Evolutionary conservation across 108 stramenopile species (phyloP).

Genomic region (Skeletonema menzelii): DNA sequence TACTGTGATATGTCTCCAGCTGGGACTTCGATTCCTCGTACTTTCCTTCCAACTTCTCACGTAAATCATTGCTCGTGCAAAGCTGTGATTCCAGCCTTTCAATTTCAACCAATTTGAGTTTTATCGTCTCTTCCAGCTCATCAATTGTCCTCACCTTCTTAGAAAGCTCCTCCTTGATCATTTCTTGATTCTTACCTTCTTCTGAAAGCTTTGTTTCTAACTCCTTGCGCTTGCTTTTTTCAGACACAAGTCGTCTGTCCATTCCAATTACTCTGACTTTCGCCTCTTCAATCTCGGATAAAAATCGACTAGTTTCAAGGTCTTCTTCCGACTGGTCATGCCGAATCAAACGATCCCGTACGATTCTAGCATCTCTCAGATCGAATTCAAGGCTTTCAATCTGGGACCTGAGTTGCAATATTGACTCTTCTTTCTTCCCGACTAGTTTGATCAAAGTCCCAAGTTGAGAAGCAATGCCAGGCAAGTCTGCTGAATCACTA

Average conservation of each 20-base stretch:
- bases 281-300: constrained; percentile 20
- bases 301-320: constrained; percentile 1
- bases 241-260: neutral
- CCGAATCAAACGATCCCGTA: neutral
- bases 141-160: neutral
- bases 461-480: constrained; percentile 14
- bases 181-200: neutral
- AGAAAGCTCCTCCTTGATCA: constrained; percentile 3
- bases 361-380: neutral
- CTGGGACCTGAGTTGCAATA: constrained; percentile 3
- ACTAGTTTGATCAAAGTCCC: constrained; percentile 1
- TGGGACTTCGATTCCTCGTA: constrained; percentile 24
- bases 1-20: constrained; percentile 16
- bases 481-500: neutral
- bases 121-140: constrained; percentile 3
- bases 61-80: neutral
- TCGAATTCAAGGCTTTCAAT: neutral
- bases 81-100: constrained; percentile 1
- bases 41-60: constrained; percentile 16
- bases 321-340: neutral
- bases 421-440: constrained; percentile 15
- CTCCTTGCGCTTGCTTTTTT: neutral
- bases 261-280: constrained; percentile 7
- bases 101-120: neutral
- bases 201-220: constrained; percentile 3